These are phyloP conservation scores for Draba incana DNA, from an alignment of 345 rosid genomes.

Conservation along the genomic window DNA sequence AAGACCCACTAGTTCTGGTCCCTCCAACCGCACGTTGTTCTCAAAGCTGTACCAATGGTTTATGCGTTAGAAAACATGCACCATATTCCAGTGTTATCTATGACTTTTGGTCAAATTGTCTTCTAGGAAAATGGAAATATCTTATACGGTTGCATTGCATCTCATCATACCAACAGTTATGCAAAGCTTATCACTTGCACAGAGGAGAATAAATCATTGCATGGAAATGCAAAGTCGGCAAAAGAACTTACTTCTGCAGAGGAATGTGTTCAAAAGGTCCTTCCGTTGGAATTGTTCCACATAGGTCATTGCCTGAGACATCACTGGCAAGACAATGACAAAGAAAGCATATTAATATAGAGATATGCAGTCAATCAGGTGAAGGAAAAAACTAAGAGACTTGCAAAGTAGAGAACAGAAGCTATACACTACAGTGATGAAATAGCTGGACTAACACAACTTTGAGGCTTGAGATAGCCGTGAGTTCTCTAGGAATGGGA, in stretches of 20 bases:
- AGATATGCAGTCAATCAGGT: not conserved
- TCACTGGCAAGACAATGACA: slow-evolving; percentile 53
- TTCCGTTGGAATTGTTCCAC: slow-evolving; percentile 85
- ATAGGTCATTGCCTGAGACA: slow-evolving; percentile 74
- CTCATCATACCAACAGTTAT: too few species aligned
- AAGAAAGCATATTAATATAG: not conserved
- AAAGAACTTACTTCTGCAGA: slow-evolving; percentile 60
- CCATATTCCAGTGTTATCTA: not conserved
- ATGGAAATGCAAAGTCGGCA: too few species aligned
- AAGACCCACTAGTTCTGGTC: slow-evolving; percentile 80
- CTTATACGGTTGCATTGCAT: not conserved
- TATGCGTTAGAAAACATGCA: slow-evolving; percentile 1
- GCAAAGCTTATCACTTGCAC: too few species aligned
- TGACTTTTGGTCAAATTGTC: not conserved
- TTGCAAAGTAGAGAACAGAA: too few species aligned
- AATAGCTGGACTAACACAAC: too few species aligned
- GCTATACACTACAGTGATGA: too few species aligned
- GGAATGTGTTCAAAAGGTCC: slow-evolving; percentile 90
- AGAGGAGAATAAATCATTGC: too few species aligned
- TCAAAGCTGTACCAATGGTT: slow-evolving; percentile 58
- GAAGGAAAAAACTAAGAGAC: not conserved
- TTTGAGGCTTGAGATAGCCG: slow-evolving; percentile 22
- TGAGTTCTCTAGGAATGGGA: slow-evolving; percentile 52
- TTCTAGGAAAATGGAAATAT: not conserved
- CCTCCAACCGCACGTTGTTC: slow-evolving; percentile 77